These are phyloP conservation scores for Pseudocercospora fijiensis DNA, from an alignment of 2,329 filamentous ascomycete species.

Conservation along the genomic window DNA sequence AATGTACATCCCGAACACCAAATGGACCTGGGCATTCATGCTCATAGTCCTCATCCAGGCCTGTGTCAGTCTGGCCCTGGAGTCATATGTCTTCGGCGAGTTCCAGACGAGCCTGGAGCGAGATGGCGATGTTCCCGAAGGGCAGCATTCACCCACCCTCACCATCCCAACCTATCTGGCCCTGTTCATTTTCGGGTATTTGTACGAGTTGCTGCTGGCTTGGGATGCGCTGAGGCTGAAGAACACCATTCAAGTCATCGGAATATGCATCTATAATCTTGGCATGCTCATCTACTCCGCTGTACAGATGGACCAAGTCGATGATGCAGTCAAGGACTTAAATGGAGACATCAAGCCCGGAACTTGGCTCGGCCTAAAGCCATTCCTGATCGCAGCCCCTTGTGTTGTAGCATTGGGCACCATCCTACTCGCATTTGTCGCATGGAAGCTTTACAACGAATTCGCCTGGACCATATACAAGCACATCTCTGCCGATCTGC, in stretches of 20 bases:
- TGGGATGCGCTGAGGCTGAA: conserved; percentile 93
- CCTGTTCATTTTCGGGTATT: conserved; percentile 93
- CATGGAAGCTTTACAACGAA: conserved; percentile 96
- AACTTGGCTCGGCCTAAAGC: conserved; percentile 69
- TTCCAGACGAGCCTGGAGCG: conserved; percentile 65
- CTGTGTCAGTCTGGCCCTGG: conserved; percentile 74
- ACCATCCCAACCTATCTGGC: conserved; percentile 93
- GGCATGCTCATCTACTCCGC: conserved; percentile 89
- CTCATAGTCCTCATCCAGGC: conserved; percentile 72
- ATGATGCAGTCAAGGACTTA: conserved; percentile 65
- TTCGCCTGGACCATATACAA: conserved; percentile 99
- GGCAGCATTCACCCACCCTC: conserved; percentile 18
- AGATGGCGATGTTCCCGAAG: conserved; percentile 6
- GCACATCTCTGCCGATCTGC: conserved; percentile 94
- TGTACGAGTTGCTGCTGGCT: conserved; percentile 85
- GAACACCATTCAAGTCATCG: conserved; percentile 98
- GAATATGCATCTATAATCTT: conserved; percentile 87
- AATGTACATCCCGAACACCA: conserved; percentile 77
- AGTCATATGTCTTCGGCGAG: conserved; percentile 85
- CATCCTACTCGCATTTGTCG: conserved; percentile 68
- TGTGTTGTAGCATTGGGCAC: conserved; percentile 76
- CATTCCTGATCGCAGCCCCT: conserved; percentile 82
- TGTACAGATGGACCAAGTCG: conserved; percentile 89
- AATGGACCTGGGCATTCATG: conserved; percentile 88
- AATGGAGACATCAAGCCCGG: conserved; percentile 44